Evolutionary conservation across 495 filamentous ascomycete species (phyloP).

Genomic region (Penicillium macrosclerotiorum): DNA sequence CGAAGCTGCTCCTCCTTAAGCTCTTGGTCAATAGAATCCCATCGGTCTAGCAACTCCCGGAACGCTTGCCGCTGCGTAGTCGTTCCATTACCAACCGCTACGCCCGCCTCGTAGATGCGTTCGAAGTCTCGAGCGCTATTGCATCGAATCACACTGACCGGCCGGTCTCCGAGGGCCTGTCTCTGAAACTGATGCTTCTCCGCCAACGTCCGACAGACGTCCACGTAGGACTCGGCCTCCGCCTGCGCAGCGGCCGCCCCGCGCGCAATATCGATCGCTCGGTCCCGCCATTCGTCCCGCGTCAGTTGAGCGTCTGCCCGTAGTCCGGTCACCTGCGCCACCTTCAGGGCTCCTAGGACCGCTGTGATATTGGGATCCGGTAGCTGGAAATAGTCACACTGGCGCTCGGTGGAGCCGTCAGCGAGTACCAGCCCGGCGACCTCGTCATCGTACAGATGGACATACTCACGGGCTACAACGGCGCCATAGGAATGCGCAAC

Average conservation of each 20-base stretch:
- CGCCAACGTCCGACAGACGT: conserved; percentile 25
- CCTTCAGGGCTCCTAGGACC: conserved; percentile 29
- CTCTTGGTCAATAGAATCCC: conserved; percentile 35
- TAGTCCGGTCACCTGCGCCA: conserved; percentile 33
- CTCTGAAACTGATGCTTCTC: conserved; percentile 33
- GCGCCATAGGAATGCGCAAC: conserved; percentile 54
- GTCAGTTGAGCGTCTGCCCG: conserved; percentile 22
- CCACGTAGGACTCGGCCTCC: conserved; percentile 14
- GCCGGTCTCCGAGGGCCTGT: conserved; percentile 28
- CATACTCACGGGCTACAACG: conserved; percentile 47
- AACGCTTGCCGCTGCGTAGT: conserved; percentile 27
- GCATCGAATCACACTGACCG: conserved; percentile 40
- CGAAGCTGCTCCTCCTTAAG: conserved; percentile 46
- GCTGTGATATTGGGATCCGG: conserved; percentile 33
- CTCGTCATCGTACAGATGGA: conserved; percentile 30
- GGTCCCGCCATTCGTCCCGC: conserved; percentile 33
- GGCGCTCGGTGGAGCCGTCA: conserved; percentile 38
- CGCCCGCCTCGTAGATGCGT: conserved; percentile 30
- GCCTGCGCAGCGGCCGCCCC: conserved; percentile 17
- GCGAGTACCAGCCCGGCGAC: conserved; percentile 41
- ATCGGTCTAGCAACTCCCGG: conserved; percentile 31
- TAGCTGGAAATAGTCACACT: conserved; percentile 28
- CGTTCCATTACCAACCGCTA: conserved; percentile 35
- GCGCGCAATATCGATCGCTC: conserved; percentile 34
- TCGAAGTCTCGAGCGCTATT: conserved; percentile 30